A percentile compares a stretch with the other conserved stretches of the same genome.
phyloP scores from a whole-genome alignment of 352 stramenopile species.

The Pythium oligandrum region DNA sequence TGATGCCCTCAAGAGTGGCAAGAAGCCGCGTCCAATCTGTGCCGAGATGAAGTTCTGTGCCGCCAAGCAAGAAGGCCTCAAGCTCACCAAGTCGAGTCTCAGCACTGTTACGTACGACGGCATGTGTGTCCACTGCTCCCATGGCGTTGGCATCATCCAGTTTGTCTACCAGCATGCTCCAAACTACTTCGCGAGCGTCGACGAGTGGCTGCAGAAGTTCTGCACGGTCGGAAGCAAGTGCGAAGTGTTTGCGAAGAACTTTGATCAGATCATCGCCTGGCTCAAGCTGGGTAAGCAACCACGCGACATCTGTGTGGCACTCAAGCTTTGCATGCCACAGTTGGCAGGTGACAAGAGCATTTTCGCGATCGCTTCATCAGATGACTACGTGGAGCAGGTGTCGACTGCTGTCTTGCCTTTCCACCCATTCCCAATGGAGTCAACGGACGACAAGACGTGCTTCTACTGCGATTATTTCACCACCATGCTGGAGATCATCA shows the following conservation, averaged over 20 bases:
- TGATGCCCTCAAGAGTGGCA: constrained; percentile 38
- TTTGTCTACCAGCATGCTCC: no score
- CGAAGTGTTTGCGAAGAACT: no score
- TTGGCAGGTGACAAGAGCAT: no score
- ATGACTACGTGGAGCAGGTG: constrained; percentile 10
- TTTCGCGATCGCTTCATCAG: not conserved
- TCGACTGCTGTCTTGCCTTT: constrained; percentile 3
- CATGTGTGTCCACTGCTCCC: no score
- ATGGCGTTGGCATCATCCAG: no score
- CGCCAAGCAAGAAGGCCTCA: not conserved
- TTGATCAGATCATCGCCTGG: not conserved
- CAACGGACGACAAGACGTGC: constrained; percentile 27
- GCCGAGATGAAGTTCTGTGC: constrained; percentile 36
- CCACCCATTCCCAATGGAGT: constrained; percentile 1
- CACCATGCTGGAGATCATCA: constrained; percentile 51
- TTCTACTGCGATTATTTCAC: constrained; percentile 60
- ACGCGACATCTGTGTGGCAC: constrained; percentile 7
- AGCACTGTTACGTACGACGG: no score
- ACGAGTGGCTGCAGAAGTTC: no score
- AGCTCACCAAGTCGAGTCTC: no score
- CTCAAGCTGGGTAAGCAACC: constrained; percentile 8
- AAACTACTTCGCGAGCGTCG: no score
- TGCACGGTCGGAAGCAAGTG: no score
- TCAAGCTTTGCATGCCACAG: constrained; percentile 9
- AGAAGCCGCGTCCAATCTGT: constrained; percentile 42